Evolutionary conservation across 208 protist genomes (phyloP).

Genomic region (Naegleria fowleri): DNA sequence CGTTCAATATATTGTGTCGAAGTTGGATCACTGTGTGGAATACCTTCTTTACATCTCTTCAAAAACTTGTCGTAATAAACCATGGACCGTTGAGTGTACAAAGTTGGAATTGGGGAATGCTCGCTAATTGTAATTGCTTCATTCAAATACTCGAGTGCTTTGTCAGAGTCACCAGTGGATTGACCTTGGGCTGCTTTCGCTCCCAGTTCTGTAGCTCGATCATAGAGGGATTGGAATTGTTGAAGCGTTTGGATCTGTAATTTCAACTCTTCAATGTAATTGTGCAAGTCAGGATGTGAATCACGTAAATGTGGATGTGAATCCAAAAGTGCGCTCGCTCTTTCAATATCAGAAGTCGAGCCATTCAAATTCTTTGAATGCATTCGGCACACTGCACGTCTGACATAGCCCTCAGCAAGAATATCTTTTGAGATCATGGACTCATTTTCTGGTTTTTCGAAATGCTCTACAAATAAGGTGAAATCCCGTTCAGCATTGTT

Average conservation of each 20-base stretch:
- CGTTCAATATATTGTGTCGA: not conserved
- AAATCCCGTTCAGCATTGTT: not conserved
- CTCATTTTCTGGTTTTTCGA: not conserved
- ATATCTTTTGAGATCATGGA: not conserved
- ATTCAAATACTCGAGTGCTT: not conserved
- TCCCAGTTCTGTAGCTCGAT: not conserved
- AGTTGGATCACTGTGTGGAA: not conserved
- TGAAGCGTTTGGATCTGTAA: not conserved
- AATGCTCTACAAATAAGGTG: not conserved
- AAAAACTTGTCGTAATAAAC: not conserved
- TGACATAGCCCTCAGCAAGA: not conserved
- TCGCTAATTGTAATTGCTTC: not conserved
- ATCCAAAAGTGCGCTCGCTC: not conserved
- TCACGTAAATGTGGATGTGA: not conserved
- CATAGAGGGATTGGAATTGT: not conserved
- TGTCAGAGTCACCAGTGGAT: not conserved
- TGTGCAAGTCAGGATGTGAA: not conserved
- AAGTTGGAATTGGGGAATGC: not conserved
- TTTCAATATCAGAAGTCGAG: not conserved
- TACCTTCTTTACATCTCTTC: not conserved
- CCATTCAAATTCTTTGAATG: not conserved
- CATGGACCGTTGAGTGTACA: not conserved
- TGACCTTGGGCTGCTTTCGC: not conserved
- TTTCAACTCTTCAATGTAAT: not conserved
- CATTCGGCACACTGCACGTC: not conserved